Base-by-base conservation (phyloP, 768 basidiomycete species). In the Nidularia pulvinata region DNA sequence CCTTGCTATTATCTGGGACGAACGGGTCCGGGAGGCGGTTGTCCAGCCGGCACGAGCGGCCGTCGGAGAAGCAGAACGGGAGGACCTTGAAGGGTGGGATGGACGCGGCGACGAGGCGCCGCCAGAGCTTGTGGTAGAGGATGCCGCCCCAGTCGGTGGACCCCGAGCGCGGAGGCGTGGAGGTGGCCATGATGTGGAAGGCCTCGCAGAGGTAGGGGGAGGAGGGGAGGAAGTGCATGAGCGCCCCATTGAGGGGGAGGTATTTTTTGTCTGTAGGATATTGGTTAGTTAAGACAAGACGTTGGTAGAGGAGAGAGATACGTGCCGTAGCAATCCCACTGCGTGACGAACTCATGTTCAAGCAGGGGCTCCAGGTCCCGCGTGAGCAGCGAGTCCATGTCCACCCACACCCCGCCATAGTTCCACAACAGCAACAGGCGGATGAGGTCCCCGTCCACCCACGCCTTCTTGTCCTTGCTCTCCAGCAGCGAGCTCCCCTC, bases 291-390 rank as follows among this genome's bases (percentile, higher is more conserved):
- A 36, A 43, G 3, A 10, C 30, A 7, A 45, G 19, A 22, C 30
- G 16, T 5, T 35, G 42, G 51, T 19, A 33, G 30, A 39, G 11
- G 7, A 1, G 16, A 52, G 33, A 19, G 43, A 34, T 13, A 64
- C 85, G 43, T 65, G 94, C 95, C 92, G 62, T 98, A 98, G 67
- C 96, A 98, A 65, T 99, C 96, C 96, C 96, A 99, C 63, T 99
- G 95, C 1, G 93, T 96, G 7, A 98, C 93, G 65, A 95, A 99
- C 69, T 99, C 96, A 62, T 93, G 89, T 67, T 97, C 95, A 5
- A 91, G 78, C 52, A 98, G 75, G 7, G 95, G 94, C 2, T 86
- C 76, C 34, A 98, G 72, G 70, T 95, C 91, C 51, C 96, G 76
- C 45, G 93, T 96, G 57, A 98, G 74, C 51, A 98, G 79, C 49